Evolutionary conservation across 257 asterid genomes (phyloP).

Genomic region (Cynanchum wilfordii): DNA sequence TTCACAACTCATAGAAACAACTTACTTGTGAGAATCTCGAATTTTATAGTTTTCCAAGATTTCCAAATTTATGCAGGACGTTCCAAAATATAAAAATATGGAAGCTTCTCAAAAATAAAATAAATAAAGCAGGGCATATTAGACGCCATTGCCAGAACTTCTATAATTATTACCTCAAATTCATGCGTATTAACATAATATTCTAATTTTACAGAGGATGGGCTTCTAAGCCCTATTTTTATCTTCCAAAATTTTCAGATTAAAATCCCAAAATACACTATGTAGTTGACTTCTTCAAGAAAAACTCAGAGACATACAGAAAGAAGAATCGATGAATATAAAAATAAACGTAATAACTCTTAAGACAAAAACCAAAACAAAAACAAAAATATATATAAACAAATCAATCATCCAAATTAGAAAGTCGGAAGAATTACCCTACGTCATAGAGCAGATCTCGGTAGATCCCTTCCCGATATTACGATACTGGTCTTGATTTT

Average conservation of each 20-base stretch:
- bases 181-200: background rate
- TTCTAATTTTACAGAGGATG: background rate
- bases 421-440: constrained; percentile 8
- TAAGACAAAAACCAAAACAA: background rate
- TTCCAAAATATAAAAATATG: background rate
- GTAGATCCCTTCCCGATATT: constrained; percentile 12
- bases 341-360: too few relatives aligned
- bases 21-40: background rate
- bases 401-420: constrained; percentile 2
- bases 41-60: background rate
- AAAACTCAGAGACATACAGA: background rate
- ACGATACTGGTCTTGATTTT: constrained; percentile 4
- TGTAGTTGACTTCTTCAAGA: constrained; percentile 11
- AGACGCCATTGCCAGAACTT: constrained; percentile 5
- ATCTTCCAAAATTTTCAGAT: background rate
- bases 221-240: background rate
- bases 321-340: background rate
- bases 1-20: background rate
- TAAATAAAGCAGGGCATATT: too few relatives aligned
- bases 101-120: background rate
- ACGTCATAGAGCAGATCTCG: constrained; percentile 21
- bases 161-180: background rate
- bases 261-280: background rate
- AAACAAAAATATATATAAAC: background rate
- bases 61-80: background rate